These are phyloP conservation scores for Ailanthus altissimus DNA, from an alignment of 345 rosid genomes.

Conservation along the genomic window DNA sequence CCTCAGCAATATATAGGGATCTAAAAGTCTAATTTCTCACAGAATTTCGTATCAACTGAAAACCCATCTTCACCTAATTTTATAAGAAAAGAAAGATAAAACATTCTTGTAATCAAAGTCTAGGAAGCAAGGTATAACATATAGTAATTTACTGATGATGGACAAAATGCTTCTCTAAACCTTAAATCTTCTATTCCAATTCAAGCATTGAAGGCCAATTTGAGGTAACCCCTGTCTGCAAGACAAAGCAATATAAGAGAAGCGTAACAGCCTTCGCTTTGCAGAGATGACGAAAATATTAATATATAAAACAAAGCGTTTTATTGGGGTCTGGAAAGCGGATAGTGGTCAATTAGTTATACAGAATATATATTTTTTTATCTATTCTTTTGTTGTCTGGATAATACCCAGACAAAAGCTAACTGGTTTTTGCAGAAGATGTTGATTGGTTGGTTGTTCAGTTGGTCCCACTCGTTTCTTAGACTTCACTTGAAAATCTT, in stretches of 20 bases:
- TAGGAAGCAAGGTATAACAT: slow-evolving; percentile 10
- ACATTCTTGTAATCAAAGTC: slow-evolving; percentile 35
- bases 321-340: slow-evolving; percentile 5
- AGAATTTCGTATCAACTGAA: slow-evolving; percentile 11
- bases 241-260: slow-evolving; percentile 47
- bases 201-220: slow-evolving; percentile 39
- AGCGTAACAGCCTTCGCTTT: slow-evolving; percentile 20
- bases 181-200: slow-evolving; percentile 46
- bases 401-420: slow-evolving; percentile 29
- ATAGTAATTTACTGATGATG: slow-evolving; percentile 2
- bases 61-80: slow-evolving; percentile 31
- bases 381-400: slow-evolving; percentile 3
- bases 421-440: slow-evolving; percentile 2
- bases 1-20: not conserved
- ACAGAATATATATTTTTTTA: not conserved
- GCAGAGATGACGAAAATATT: slow-evolving; percentile 17
- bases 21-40: not conserved
- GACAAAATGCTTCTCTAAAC: slow-evolving; percentile 11
- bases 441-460: slow-evolving; percentile 32
- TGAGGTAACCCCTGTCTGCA: slow-evolving; percentile 39
- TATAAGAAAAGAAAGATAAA: not conserved
- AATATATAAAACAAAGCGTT: not conserved
- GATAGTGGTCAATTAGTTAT: not conserved
- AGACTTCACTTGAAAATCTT: slow-evolving; percentile 39
- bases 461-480: slow-evolving; percentile 48